A percentile compares a stretch with the other conserved stretches of the same genome.
These are phyloP conservation scores for Plasmodium adleri DNA, from an alignment of 169 alveolate species.

Conservation along the genomic window DNA sequence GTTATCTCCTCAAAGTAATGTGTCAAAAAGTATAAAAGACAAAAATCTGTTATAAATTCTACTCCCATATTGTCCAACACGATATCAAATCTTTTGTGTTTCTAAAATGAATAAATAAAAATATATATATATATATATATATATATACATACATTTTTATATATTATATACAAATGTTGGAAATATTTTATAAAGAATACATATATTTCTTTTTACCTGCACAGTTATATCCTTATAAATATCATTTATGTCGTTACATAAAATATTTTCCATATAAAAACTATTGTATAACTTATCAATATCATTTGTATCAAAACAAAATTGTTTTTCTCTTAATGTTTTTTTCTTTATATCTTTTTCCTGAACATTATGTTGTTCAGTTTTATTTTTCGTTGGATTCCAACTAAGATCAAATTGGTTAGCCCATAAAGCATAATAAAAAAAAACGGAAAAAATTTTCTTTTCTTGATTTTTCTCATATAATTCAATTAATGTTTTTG, in stretches of 20 bases:
- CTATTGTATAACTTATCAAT: constrained; percentile 29
- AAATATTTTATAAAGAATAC: too few relatives aligned
- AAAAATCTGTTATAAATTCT: constrained; percentile 52
- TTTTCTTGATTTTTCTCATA: constrained; percentile 19
- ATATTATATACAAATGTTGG: not conserved
- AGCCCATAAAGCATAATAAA: constrained; percentile 60
- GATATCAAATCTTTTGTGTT: constrained; percentile 44
- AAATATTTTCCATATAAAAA: constrained; percentile 35
- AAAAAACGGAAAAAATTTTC: constrained; percentile 43
- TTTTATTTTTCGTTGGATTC: constrained; percentile 61
- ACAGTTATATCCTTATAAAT: constrained; percentile 30
- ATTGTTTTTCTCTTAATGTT: constrained; percentile 33
- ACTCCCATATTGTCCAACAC: constrained; percentile 70
- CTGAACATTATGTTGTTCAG: constrained; percentile 2
- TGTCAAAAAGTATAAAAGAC: constrained; percentile 33
- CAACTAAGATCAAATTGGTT: constrained; percentile 71
- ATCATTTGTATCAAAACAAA: constrained; percentile 35
- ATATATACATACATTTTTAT: not conserved
- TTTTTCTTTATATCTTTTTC: constrained; percentile 64
- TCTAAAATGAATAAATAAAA: not conserved
- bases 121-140: not conserved
- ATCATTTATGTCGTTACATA: constrained; percentile 16
- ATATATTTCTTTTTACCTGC: constrained; percentile 2
- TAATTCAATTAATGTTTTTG: constrained; percentile 29
- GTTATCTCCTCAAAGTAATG: constrained; percentile 35